phyloP scores from a whole-genome alignment of 129 eudicot genomes.

The Lactuca sativa region DNA sequence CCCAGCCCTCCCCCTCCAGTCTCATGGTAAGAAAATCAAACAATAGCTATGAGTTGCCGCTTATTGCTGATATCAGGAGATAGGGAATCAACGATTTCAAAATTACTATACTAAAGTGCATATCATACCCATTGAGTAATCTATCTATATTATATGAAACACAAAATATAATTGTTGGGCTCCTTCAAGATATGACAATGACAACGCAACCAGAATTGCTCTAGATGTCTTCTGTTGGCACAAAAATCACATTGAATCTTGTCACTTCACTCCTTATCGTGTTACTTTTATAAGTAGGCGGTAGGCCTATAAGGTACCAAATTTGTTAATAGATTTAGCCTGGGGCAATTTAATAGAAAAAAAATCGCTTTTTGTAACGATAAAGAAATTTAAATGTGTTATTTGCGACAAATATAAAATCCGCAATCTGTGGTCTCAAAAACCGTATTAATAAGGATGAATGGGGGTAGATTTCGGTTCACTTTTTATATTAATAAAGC shows the following conservation, averaged over 20 bases:
- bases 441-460: background rate
- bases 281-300: background rate
- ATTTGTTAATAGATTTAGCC: too few relatives aligned
- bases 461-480: background rate
- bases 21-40: too few relatives aligned
- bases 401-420: too few relatives aligned
- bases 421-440: too few relatives aligned
- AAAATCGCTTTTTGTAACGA: too few relatives aligned
- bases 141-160: background rate
- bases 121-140: background rate
- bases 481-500: background rate
- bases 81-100: too few relatives aligned
- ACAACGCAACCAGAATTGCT: background rate
- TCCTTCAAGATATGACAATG: slow-evolving; percentile 2
- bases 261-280: background rate
- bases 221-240: background rate
- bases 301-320: background rate
- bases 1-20: too few relatives aligned
- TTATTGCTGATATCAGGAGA: too few relatives aligned
- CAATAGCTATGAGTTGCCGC: too few relatives aligned
- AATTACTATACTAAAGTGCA: too few relatives aligned
- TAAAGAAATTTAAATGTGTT: too few relatives aligned
- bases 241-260: background rate
- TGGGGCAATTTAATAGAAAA: too few relatives aligned
- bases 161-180: background rate